phyloP scores from a whole-genome alignment of 2,329 filamentous ascomycete species.

The Curvularia sp. region DNA sequence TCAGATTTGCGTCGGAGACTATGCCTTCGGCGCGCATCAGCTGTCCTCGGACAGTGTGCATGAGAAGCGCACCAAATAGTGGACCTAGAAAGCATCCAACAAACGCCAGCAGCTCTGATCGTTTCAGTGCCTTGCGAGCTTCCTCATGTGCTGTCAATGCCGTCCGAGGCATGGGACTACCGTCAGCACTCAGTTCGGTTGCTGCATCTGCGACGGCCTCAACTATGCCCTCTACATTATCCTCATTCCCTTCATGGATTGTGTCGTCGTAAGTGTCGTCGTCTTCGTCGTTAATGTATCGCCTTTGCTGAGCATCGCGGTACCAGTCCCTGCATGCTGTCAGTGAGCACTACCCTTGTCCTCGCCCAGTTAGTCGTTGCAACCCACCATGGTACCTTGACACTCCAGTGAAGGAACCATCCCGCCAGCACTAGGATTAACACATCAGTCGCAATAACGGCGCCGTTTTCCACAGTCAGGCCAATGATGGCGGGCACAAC shows the following conservation, averaged over 20 bases:
- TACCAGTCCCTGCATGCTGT: conserved; percentile 58
- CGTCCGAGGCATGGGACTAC: conserved; percentile 5
- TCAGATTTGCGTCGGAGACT: conserved; percentile 91
- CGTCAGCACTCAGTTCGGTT: conserved; percentile 18
- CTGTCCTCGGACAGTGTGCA: conserved; percentile 81
- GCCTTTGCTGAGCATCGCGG: conserved; percentile 54
- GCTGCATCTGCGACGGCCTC: conserved; percentile 21
- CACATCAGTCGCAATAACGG: conserved; percentile 81
- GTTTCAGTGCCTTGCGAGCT: conserved; percentile 69
- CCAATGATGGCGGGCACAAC: conserved; percentile 86
- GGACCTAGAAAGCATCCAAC: conserved; percentile 81
- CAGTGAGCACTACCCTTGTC: conserved; percentile 8
- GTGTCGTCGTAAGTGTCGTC: conserved; percentile 31
- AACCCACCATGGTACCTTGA: conserved; percentile 82
- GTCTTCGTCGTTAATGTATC: conserved; percentile 37
- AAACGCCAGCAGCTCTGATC: conserved; percentile 77
- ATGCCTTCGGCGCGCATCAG: conserved; percentile 86
- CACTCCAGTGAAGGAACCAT: conserved; percentile 90
- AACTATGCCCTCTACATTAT: conserved; percentile 21
- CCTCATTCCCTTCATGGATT: conserved; percentile 43
- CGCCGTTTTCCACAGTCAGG: conserved; percentile 83
- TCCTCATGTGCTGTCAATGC: conserved; percentile 37
- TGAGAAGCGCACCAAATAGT: conserved; percentile 77
- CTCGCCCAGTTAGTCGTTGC: not conserved
- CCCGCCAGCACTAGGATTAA: conserved; percentile 80